Evolutionary conservation across 352 stramenopile genomes (phyloP).

Genomic region (Globisporangium apiculatum): DNA sequence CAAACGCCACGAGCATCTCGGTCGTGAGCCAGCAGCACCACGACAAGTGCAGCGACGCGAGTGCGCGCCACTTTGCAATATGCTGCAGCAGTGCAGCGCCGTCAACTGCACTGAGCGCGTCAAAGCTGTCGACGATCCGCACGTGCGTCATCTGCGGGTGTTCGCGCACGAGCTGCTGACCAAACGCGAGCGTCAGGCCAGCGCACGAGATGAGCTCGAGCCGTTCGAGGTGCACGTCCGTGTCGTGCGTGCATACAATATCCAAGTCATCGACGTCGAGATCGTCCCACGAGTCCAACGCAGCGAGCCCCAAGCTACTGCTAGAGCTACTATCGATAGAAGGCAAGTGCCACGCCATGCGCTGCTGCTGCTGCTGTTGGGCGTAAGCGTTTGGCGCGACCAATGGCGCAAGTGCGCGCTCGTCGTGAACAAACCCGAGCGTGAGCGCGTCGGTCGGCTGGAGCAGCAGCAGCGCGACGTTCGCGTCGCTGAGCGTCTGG

Average conservation of each 20-base stretch:
- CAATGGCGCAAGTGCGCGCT: slow-evolving; percentile 35
- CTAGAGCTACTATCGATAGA: slow-evolving; percentile 7
- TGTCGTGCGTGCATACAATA: slow-evolving; percentile 49
- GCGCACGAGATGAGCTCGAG: slow-evolving; percentile 68
- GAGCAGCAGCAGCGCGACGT: slow-evolving; percentile 50
- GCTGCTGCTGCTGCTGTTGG: slow-evolving; percentile 14
- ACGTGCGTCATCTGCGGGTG: slow-evolving; percentile 54
- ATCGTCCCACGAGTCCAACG: slow-evolving; percentile 60
- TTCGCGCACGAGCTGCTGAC: slow-evolving; percentile 24
- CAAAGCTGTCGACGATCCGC: slow-evolving; percentile 68
- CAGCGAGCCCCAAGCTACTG: background rate
- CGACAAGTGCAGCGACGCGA: slow-evolving; percentile 67
- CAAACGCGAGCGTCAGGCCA: slow-evolving; percentile 44
- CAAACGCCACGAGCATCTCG: slow-evolving; percentile 62
- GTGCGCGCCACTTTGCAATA: slow-evolving; percentile 37
- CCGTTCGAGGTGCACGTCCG: slow-evolving; percentile 32
- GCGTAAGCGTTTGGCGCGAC: slow-evolving; percentile 18
- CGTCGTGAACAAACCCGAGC: slow-evolving; percentile 60
- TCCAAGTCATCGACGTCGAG: slow-evolving; percentile 64
- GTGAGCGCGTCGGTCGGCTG: slow-evolving; percentile 55
- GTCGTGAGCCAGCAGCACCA: slow-evolving; percentile 81
- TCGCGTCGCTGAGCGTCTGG: slow-evolving; percentile 65
- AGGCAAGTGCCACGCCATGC: slow-evolving; percentile 37
- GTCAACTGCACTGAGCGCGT: slow-evolving; percentile 30
- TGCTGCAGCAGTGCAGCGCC: slow-evolving; percentile 40